Conservation (phyloP, 345 rosid species). For the Luvunga scandens region DNA sequence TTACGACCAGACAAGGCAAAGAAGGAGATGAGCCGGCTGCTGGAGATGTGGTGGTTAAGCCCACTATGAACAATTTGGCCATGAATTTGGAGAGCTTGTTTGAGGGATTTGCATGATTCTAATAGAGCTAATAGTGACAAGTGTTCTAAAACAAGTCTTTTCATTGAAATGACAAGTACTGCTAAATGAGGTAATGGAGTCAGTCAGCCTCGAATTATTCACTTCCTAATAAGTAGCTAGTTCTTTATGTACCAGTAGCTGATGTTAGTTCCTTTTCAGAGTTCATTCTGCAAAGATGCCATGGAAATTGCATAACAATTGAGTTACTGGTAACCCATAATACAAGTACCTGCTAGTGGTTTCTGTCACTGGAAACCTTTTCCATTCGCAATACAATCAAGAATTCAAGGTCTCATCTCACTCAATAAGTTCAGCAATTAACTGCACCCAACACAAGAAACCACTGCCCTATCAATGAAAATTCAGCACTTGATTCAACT, state of each 20-base stretch:
- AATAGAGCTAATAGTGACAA: slow-evolving; percentile 9
- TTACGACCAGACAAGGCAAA: slow-evolving; percentile 31
- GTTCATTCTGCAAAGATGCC: neutral
- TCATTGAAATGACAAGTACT: neutral
- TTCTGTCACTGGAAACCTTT: neutral
- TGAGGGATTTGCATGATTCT: slow-evolving; percentile 34
- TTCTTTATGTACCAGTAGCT: neutral
- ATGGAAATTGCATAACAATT: neutral
- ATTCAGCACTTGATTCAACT: neutral
- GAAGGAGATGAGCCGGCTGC: slow-evolving; percentile 33
- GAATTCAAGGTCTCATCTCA: neutral
- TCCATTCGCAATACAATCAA: neutral
- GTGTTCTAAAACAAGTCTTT: slow-evolving; percentile 8
- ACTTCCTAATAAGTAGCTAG: neutral
- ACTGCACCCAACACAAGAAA: slow-evolving; percentile 6
- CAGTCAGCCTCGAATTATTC: neutral
- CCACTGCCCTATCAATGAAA: neutral
- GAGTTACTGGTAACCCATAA: neutral
- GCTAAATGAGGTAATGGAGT: neutral
- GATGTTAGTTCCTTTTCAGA: neutral
- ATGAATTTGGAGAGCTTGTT: slow-evolving; percentile 36
- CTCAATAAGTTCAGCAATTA: slow-evolving; percentile 2
- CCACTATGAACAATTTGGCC: slow-evolving; percentile 32
- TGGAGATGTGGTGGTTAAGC: slow-evolving; percentile 12
- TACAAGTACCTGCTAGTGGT: neutral